Base-by-base conservation (phyloP, 345 rosid species). In the Citrus glauca region DNA sequence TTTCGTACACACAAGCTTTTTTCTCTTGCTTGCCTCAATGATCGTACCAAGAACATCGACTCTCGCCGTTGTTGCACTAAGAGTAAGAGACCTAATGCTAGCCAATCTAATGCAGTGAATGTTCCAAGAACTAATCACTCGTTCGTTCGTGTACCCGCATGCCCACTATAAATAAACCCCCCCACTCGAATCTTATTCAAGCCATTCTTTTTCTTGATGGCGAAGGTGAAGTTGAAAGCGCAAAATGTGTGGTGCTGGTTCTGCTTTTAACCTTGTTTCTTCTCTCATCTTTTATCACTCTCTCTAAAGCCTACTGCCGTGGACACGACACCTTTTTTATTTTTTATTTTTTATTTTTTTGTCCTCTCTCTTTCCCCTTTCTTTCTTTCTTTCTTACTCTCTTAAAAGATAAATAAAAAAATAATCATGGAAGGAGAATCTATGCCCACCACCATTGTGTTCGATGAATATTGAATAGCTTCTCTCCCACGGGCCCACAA, bases 401-500 rank as follows among this genome's bases (percentile, higher is more conserved):
- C 45, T 40, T 9, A 40, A 40, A 40, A 40, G 9, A 40, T 40
- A 9, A 40, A 9, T 2, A 4, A 65, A 30, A 6, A 20, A 7
- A 62, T 9, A 60, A 1, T 67, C 81, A 78, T 82, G 77, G 82
- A 27, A 40, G 75, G 80, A 63, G 88, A 85, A 86, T 86, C 82
- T 82, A 85, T 81, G 85, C 87, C 87, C 28, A 28, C 28, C 33
- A 3, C 86, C 81, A 82, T 80, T 11, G 73, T 75, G 81, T 81
- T 88, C 79, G 83, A 66, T 81, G 74, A 68, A 72, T 69, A 70
- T 62, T 81, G 74, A 68, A 72, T 69, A 70, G 78, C 63, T 79
- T 37, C 7, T 24, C 7, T 5, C 6, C 5, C 9, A 60, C 2
- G 81, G 77, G 78, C 82, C 84, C 80, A 78, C 71, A 1, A 17